Evolutionary conservation across 2,329 filamentous ascomycete genomes (phyloP).

Genomic region (Cercospora zeina): DNA sequence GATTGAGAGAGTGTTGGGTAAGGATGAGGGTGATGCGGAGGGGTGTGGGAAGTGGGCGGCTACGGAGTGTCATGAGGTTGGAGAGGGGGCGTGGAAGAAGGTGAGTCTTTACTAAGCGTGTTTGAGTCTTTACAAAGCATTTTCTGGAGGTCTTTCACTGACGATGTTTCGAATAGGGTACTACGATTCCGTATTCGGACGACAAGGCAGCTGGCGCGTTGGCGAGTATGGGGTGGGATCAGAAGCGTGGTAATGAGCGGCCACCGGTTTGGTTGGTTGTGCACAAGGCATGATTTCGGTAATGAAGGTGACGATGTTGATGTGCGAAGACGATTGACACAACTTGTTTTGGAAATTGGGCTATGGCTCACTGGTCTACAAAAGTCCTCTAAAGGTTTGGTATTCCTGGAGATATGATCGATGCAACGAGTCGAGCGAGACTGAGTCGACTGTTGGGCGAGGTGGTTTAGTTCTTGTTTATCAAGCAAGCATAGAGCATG

Average conservation of each 20-base stretch:
- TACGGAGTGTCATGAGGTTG: constrained; percentile 40
- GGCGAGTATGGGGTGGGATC: constrained; percentile 39
- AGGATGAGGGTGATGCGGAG: constrained; percentile 22
- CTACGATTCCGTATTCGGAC: constrained; percentile 33
- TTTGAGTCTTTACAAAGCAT: neutral
- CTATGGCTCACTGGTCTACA: neutral
- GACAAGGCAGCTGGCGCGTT: constrained; percentile 37
- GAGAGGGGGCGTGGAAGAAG: constrained; percentile 37
- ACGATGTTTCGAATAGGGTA: constrained; percentile 27
- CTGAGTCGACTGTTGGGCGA: too few species aligned
- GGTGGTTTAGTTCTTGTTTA: too few species aligned
- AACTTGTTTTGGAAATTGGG: neutral
- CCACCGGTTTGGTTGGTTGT: constrained; percentile 43
- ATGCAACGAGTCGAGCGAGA: too few species aligned
- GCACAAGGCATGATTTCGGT: constrained; percentile 32
- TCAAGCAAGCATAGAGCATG: too few species aligned
- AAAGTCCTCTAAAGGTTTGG: too few species aligned
- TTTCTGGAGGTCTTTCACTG: neutral
- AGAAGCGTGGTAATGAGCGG: constrained; percentile 34
- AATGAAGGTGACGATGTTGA: neutral
- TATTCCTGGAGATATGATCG: too few species aligned
- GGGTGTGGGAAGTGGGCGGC: constrained; percentile 36
- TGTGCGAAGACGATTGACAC: neutral
- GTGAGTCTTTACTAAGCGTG: constrained; percentile 27
- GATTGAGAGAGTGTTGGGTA: constrained; percentile 36